Evolutionary conservation across 371 early-diverging fungal genomes (phyloP), one percentile per base, ranked within the genome.

Genomic region (Mortierella sp.): DNA sequence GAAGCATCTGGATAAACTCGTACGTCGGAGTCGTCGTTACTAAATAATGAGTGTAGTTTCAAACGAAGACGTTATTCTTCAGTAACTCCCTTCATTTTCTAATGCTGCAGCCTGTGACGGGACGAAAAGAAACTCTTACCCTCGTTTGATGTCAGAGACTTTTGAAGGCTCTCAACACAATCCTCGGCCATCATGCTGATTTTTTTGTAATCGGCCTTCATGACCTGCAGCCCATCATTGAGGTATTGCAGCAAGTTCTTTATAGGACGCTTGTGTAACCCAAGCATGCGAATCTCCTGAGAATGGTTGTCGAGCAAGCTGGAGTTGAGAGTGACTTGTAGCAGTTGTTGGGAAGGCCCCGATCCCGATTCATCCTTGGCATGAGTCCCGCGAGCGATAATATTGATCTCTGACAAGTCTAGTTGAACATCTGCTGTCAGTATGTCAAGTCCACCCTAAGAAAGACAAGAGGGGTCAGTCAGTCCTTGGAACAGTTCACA

Each of bases 1-100:
- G 38, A 14, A 84, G 73, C 27, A 84, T 43, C 51, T 81, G 85
- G 5, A 78, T 51, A 70, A 84, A 84, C 32, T 84, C 85, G 56
- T 75, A 70, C 3, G 77, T 68, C 32, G 85, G 79, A 10, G 78
- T 73, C 14, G 76, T 74, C 35, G 18, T 71, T n/a, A 63, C 85
- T 84, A 81, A 4, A 48, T 54, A 21, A 32, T 8, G 1, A 18
- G 27, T 3, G 38, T 38, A 51, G 18, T 32, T 35, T n/a, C 5
- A 1, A 55, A 32, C 5, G 27, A 24, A 21, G 10, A 44, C 3
- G 41, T 21, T 48, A 27, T 27, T 2, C 29, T 44, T 38, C n/a
- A 4, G 48, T 44, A 29, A 11, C 21, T 16, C 32, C n/a, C 0
- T 46, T 3, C 44, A 7, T 51, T 51, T 49, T 21, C 4, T 18